Conservation (phyloP, 2,329 filamentous ascomycete species). For the Cytospora schulzeri region DNA sequence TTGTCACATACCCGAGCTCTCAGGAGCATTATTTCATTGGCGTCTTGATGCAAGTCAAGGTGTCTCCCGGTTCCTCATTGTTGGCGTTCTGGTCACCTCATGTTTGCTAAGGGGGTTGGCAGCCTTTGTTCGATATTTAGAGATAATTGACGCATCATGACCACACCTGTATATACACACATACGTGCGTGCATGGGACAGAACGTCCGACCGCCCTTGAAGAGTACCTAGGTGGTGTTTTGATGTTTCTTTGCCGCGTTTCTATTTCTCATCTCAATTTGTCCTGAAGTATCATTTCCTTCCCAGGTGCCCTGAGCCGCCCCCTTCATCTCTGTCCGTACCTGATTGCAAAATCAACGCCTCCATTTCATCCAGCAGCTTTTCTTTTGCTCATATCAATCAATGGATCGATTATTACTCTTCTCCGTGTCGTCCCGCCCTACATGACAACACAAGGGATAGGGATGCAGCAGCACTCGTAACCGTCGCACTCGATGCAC, state of each 20-base stretch:
- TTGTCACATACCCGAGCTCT: conserved; percentile 1
- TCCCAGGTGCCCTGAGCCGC: no score
- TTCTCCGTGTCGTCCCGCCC: conserved; percentile 14
- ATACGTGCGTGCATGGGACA: no score
- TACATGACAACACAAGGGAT: conserved; percentile 55
- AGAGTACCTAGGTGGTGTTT: background rate
- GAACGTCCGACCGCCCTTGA: no score
- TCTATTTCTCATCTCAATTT: no score
- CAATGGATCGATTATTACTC: background rate
- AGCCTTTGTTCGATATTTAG: background rate
- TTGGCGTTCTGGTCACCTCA: background rate
- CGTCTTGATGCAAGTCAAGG: background rate
- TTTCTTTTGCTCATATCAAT: no score
- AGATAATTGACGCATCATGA: conserved; percentile 25
- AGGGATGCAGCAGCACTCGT: conserved; percentile 57
- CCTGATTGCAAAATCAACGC: background rate
- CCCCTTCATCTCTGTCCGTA: background rate
- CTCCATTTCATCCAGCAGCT: background rate
- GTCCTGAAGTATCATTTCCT: no score
- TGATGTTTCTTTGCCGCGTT: no score
- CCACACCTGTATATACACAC: background rate
- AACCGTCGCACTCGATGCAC: conserved; percentile 54
- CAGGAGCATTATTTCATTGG: background rate
- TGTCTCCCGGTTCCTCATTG: background rate
- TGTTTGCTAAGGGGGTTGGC: background rate